Evolutionary conservation across 2,329 filamentous ascomycete species (phyloP).

Genomic region (Exophiala sp.): DNA sequence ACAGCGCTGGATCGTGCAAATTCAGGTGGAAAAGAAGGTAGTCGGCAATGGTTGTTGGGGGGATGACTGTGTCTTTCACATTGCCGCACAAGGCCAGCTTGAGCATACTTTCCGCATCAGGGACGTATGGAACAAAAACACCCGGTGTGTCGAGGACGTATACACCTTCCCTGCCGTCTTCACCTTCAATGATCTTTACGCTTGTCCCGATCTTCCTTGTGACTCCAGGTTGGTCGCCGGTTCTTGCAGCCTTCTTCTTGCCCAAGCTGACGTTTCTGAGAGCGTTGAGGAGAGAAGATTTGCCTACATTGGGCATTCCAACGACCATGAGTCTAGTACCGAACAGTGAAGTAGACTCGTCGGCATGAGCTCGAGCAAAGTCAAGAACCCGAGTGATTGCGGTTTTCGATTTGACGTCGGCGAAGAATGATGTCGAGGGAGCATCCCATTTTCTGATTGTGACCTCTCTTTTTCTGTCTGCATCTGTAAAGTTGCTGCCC

Average conservation of each 20-base stretch:
- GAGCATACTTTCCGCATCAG: conserved; percentile 81
- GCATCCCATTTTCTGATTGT: conserved; percentile 54
- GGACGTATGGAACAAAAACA: conserved; percentile 90
- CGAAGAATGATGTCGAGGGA: conserved; percentile 53
- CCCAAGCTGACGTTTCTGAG: conserved; percentile 67
- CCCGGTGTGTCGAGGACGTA: conserved; percentile 91
- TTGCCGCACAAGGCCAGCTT: conserved; percentile 89
- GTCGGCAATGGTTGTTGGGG: conserved; percentile 74
- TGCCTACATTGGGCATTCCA: conserved; percentile 97
- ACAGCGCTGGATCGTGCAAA: conserved; percentile 58
- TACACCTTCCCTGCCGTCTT: conserved; percentile 58
- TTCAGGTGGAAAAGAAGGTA: conserved; percentile 89
- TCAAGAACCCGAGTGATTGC: conserved; percentile 49
- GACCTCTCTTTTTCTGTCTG: conserved; percentile 45
- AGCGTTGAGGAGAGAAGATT: conserved; percentile 88
- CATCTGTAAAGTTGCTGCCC: conserved; percentile 46
- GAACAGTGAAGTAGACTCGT: conserved; percentile 56
- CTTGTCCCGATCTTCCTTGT: conserved; percentile 80
- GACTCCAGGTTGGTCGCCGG: conserved; percentile 82
- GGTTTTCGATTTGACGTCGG: conserved; percentile 45
- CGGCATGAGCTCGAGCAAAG: conserved; percentile 51
- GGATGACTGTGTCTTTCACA: conserved; percentile 84
- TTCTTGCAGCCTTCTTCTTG: conserved; percentile 69
- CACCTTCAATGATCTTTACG: conserved; percentile 72
- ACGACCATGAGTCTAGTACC: conserved; percentile 85